Evolutionary conservation across 2,329 filamentous ascomycete genomes (phyloP).

Genomic region (Hypomyces rosellus): DNA sequence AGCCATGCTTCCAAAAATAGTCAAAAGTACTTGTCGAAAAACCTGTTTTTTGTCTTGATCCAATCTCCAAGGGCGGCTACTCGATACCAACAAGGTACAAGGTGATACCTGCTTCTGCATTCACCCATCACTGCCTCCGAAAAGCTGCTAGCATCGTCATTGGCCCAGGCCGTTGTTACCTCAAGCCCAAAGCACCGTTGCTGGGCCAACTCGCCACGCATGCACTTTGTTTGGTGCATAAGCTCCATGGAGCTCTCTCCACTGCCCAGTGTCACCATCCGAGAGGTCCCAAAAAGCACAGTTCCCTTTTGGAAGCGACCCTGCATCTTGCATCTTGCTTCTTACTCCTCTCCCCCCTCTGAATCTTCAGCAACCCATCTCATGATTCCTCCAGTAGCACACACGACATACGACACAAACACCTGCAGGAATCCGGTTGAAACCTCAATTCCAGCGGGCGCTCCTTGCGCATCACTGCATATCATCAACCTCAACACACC

Average conservation of each 20-base stretch:
- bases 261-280: not conserved
- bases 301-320: constrained; percentile 3
- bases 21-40: too few relatives aligned
- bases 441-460: not conserved
- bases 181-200: constrained; percentile 1
- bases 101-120: too few relatives aligned
- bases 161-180: too few relatives aligned
- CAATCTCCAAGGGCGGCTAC: too few relatives aligned
- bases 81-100: too few relatives aligned
- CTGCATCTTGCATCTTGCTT: not conserved
- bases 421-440: too few relatives aligned
- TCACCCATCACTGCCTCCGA: too few relatives aligned
- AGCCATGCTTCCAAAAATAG: too few relatives aligned
- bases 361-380: not conserved
- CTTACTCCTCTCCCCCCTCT: not conserved
- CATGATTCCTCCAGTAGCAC: too few relatives aligned
- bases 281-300: not conserved
- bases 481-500: not conserved
- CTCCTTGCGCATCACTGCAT: constrained; percentile 4
- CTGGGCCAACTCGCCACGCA: constrained; percentile 9
- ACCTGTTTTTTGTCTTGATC: too few relatives aligned
- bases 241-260: constrained; percentile 3
- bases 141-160: too few relatives aligned
- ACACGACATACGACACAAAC: too few relatives aligned
- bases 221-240: constrained; percentile 6